A percentile compares a stretch with the other conserved stretches of the same genome.
Evolutionary conservation across 768 basidiomycete species (phyloP).

Genomic region (Dentipellis sp.): DNA sequence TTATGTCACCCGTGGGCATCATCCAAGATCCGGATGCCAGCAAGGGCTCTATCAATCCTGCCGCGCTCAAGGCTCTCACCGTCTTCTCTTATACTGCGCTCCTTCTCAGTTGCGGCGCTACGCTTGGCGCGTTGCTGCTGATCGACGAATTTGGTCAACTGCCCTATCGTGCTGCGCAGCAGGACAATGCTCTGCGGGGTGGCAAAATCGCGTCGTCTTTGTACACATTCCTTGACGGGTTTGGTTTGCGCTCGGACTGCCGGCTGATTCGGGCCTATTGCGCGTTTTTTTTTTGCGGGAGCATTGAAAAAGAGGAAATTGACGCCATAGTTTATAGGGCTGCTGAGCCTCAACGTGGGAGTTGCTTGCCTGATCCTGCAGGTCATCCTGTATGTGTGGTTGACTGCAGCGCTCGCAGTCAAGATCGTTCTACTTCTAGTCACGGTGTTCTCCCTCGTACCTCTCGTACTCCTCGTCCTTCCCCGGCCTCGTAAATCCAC

Average conservation of each 20-base stretch:
- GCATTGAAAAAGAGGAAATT: too few species aligned
- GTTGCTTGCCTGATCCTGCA: neutral
- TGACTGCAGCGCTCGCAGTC: neutral
- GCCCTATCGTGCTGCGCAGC: neutral
- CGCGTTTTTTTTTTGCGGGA: neutral
- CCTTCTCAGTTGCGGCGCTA: slow-evolving; percentile 10
- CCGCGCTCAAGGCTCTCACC: slow-evolving; percentile 1
- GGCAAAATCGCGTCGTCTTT: neutral
- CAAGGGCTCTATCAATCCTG: neutral
- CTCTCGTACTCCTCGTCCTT: neutral
- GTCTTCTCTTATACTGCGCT: slow-evolving; percentile 12
- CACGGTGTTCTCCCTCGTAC: neutral
- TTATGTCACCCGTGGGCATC: slow-evolving; percentile 3
- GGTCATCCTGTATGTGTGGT: neutral
- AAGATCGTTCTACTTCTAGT: neutral
- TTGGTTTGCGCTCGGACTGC: neutral
- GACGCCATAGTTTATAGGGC: neutral
- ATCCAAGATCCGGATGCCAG: too few species aligned
- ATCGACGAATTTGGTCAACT: slow-evolving; percentile 7
- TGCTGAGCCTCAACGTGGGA: neutral
- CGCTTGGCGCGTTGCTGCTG: slow-evolving; percentile 10
- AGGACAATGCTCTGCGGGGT: neutral
- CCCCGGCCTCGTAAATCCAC: too few species aligned
- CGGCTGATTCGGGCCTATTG: neutral
- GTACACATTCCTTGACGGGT: neutral